Conservation (phyloP, 2,329 filamentous ascomycete genomes). For the Aulographum hederae region DNA sequence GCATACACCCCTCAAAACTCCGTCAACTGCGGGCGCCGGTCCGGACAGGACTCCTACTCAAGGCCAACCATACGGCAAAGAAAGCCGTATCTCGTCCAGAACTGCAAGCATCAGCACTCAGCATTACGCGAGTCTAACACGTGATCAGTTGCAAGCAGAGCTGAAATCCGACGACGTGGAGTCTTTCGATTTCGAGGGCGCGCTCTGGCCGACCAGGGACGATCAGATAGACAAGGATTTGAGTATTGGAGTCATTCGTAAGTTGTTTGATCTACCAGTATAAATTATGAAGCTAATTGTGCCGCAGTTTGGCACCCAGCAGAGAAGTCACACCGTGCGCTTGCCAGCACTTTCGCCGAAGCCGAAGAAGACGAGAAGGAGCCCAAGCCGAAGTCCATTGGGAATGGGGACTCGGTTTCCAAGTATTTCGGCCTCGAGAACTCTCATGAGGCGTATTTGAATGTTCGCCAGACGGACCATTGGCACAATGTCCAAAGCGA, state of each 20-base stretch:
- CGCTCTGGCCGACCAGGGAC: constrained; percentile 4
- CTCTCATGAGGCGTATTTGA: constrained; percentile 1
- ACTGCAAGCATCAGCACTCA: too few species aligned
- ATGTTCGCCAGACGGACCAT: constrained; percentile 2
- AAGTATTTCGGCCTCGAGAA: constrained; percentile 4
- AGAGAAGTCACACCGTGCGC: constrained; percentile 1
- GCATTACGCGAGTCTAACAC: too few species aligned
- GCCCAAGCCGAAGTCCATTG: background rate
- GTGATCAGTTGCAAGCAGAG: too few species aligned
- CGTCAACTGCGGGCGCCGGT: constrained; percentile 1
- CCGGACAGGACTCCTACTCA: background rate
- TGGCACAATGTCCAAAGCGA: constrained; percentile 5
- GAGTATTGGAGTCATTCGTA: constrained; percentile 3
- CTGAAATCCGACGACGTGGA: too few species aligned
- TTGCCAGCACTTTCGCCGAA: constrained; percentile 1
- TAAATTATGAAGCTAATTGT: background rate
- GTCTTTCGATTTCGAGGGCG: constrained; percentile 4
- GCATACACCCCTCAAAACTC: background rate
- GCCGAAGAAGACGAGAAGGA: background rate
- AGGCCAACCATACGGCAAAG: too few species aligned
- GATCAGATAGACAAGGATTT: constrained; percentile 4
- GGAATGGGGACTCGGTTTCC: constrained; percentile 1
- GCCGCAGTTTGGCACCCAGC: constrained; percentile 4
- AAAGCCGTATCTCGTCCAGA: too few species aligned
- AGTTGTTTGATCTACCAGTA: background rate